A percentile compares a stretch with the other conserved stretches of the same genome.
These are phyloP conservation scores for Leccinum proximum DNA, from an alignment of 1,284 basidiomycete species.

Conservation along the genomic window DNA sequence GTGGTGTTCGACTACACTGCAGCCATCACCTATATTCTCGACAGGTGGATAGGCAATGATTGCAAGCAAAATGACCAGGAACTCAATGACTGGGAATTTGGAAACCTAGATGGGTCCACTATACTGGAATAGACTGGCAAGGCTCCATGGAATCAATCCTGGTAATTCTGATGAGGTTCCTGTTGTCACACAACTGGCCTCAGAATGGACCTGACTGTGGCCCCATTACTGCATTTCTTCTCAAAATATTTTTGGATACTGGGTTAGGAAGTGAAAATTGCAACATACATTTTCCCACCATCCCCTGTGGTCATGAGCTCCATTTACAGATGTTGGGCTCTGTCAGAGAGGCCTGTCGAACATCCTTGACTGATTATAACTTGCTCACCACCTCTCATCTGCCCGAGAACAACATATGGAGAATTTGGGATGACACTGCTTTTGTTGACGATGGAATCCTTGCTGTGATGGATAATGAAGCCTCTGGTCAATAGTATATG, in stretches of 20 bases:
- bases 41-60: background rate
- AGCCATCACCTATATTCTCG: background rate
- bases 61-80: background rate
- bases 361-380: background rate
- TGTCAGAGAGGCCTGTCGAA: background rate
- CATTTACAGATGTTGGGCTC: background rate
- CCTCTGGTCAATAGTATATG: background rate
- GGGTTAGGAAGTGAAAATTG: background rate
- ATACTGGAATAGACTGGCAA: background rate
- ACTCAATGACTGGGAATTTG: background rate
- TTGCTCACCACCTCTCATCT: background rate
- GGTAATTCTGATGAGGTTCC: background rate
- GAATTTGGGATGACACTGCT: background rate
- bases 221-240: background rate
- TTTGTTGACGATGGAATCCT: background rate
- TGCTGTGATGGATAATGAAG: background rate
- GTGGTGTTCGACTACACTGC: background rate
- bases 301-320: background rate
- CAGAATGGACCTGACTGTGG: background rate
- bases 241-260: background rate
- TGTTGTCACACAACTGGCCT: background rate
- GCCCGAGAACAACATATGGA: background rate
- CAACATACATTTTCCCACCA: background rate
- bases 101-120: background rate
- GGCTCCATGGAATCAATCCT: background rate